A percentile compares a stretch with the other conserved stretches of the same genome.
These are phyloP conservation scores for Hygrophorus pudorinus DNA, from an alignment of 768 basidiomycete genomes.

Conservation along the genomic window DNA sequence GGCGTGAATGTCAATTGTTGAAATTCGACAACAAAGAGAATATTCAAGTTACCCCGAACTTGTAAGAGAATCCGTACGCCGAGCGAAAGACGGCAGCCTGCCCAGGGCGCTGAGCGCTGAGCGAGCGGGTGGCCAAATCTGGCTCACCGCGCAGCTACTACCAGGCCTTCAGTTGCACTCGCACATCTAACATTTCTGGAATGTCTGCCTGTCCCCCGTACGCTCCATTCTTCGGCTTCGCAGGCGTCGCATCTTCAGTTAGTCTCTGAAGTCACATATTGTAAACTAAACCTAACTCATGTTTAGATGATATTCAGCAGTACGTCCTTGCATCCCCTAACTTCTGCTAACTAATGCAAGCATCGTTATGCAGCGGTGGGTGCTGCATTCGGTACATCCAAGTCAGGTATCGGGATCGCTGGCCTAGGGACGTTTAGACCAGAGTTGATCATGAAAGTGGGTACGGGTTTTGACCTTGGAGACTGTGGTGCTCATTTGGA, in stretches of 20 bases:
- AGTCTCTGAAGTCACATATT: conserved; percentile 19
- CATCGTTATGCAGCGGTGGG: conserved; percentile 58
- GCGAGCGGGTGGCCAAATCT: too few species aligned
- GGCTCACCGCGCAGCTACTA: background rate
- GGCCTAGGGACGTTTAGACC: conserved; percentile 90
- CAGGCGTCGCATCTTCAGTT: conserved; percentile 90
- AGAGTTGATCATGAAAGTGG: conserved; percentile 96
- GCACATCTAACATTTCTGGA: too few species aligned
- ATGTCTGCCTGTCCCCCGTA: conserved; percentile 83
- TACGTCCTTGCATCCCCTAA: conserved; percentile 32
- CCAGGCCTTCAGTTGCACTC: too few species aligned
- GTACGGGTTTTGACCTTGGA: conserved; percentile 10
- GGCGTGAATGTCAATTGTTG: too few species aligned
- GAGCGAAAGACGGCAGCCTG: too few species aligned
- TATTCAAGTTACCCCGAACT: too few species aligned
- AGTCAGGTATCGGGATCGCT: conserved; percentile 94
- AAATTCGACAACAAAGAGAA: too few species aligned
- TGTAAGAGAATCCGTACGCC: too few species aligned
- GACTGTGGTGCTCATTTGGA: background rate
- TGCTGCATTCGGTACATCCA: conserved; percentile 93
- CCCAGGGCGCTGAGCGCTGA: too few species aligned
- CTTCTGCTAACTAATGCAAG: background rate
- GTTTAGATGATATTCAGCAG: conserved; percentile 91
- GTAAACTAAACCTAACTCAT: background rate
- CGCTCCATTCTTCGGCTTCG: conserved; percentile 97